These are phyloP conservation scores for Hyphopichia fennica DNA, from an alignment of 1,139 yeast species.

Conservation along the genomic window DNA sequence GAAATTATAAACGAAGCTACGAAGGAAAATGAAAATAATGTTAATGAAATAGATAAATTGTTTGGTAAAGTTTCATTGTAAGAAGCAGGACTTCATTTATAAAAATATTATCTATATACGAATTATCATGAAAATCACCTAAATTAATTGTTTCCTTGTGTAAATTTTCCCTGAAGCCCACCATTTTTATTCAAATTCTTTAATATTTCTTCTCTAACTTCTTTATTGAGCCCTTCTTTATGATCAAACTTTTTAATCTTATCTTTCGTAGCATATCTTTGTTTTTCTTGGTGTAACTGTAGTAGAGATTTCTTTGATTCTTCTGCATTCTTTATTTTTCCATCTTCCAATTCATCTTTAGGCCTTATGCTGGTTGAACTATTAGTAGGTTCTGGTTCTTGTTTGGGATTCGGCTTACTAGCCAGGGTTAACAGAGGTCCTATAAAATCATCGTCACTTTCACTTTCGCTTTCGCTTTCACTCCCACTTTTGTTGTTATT, in stretches of 20 bases:
- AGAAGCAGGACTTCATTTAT: slow-evolving; percentile 6
- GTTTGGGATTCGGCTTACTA: slow-evolving; percentile 1
- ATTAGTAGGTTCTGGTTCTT: neutral
- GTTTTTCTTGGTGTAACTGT: slow-evolving; percentile 12
- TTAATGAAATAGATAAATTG: slow-evolving; percentile 29
- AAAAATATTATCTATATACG: neutral
- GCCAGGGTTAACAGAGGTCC: slow-evolving; percentile 9
- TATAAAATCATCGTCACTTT: slow-evolving; percentile 7
- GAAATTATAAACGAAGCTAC: neutral
- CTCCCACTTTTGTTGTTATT: neutral
- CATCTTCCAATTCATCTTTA: too few species aligned
- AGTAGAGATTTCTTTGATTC: slow-evolving; percentile 7
- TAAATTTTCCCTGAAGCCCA: slow-evolving; percentile 12
- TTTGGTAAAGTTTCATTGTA: slow-evolving; percentile 22
- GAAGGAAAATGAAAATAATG: slow-evolving; percentile 7
- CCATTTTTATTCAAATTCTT: slow-evolving; percentile 12
- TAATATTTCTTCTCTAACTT: slow-evolving; percentile 14
- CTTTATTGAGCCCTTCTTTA: slow-evolving; percentile 12
- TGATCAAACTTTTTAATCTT: slow-evolving; percentile 12
- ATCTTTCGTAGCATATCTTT: slow-evolving; percentile 1
- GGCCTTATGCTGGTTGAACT: neutral
- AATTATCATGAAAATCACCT: neutral
- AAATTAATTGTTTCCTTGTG: slow-evolving; percentile 7
- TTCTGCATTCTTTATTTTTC: neutral
- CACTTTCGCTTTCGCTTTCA: slow-evolving; percentile 4